Base-by-base conservation (phyloP, 805 yeast genomes). In the Maudiozyma serrabonitensis region DNA sequence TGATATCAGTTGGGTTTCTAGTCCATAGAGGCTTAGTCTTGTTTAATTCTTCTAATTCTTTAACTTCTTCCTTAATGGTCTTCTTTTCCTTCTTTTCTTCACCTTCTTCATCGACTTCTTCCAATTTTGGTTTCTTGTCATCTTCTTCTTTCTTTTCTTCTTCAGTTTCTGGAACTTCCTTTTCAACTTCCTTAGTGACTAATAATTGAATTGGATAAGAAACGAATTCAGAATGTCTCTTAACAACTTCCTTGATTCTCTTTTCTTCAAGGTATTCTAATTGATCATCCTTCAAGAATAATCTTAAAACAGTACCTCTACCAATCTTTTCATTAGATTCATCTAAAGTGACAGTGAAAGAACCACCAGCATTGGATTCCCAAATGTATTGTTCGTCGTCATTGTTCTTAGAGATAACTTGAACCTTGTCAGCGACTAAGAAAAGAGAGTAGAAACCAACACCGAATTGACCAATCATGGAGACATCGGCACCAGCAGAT, bases 381-480 rank as follows among this genome's bases (percentile, higher is more conserved):
- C 99, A 93, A 65, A 93, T 77, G 83, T 93, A 93, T 79, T 93
- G 99, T 72, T 93, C 98, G 71, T 93, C 99, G 67, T 93, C 99
- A 70, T 93, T 93, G 81, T 89, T 84, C 80, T 93, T 93, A 54
- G 99, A 87, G 70, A 93, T 87, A 63, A 93, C 99, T 78, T 93
- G 96, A 57, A 93, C 99, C 63, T 81, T 87, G 78, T 93, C 99
- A 64, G 99, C 98, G 69, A 93, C 99, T 78, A 93, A 81, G 87
- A 93, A 93, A 61, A 91, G 79, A 49, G 99, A 93, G 84, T 93
- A 93, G 91, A 93, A 93, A 83, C 99, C 99, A 64, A 93, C 99
- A 89, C 99, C 99, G 79, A 93, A 93, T 78, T 93, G 99, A 81
- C 99, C 99, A 76, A 93, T 93, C 99, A 93, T 93, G 57, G 98